Percentiles rank a stretch among this genome's conserved stretches.
Conservation (phyloP, 768 basidiomycete genomes). For the Exsudoporus frostii region DNA sequence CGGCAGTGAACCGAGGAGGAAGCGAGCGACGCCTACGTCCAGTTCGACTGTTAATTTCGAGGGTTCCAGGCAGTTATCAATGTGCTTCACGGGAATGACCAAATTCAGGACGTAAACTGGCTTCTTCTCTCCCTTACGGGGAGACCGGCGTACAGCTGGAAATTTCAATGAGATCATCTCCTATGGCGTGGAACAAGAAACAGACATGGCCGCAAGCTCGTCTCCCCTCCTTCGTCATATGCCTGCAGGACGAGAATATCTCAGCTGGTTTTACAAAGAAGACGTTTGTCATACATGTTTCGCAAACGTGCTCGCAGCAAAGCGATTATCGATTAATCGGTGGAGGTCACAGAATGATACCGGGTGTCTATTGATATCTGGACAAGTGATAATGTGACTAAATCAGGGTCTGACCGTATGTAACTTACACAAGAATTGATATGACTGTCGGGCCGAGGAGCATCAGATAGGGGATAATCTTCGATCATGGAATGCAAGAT, state of each 20-base stretch:
- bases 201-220: conserved; percentile 25
- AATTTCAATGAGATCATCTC: conserved; percentile 8
- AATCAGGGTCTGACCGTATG: not conserved
- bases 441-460: conserved; percentile 46
- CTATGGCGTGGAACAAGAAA: conserved; percentile 7
- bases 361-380: conserved; percentile 81
- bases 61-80: conserved; percentile 84
- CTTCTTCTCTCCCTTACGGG: conserved; percentile 73
- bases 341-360: conserved; percentile 66
- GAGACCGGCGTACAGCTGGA: conserved; percentile 63
- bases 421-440: conserved; percentile 81
- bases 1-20: conserved; percentile 8
- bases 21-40: conserved; percentile 44
- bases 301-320: conserved; percentile 67
- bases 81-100: conserved; percentile 54
- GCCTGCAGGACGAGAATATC: conserved; percentile 43
- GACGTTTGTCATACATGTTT: conserved; percentile 52
- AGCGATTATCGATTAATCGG: conserved; percentile 60
- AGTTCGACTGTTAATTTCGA: conserved; percentile 66
- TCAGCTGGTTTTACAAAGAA: conserved; percentile 4
- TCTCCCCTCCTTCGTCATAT: conserved; percentile 62
- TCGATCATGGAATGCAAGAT: conserved; percentile 14
- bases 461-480: conserved; percentile 19
- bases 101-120: conserved; percentile 85
- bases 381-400: not conserved